These are phyloP conservation scores for Cryptosporidium xiaoi DNA, from an alignment of 169 alveolate genomes.

Conservation along the genomic window DNA sequence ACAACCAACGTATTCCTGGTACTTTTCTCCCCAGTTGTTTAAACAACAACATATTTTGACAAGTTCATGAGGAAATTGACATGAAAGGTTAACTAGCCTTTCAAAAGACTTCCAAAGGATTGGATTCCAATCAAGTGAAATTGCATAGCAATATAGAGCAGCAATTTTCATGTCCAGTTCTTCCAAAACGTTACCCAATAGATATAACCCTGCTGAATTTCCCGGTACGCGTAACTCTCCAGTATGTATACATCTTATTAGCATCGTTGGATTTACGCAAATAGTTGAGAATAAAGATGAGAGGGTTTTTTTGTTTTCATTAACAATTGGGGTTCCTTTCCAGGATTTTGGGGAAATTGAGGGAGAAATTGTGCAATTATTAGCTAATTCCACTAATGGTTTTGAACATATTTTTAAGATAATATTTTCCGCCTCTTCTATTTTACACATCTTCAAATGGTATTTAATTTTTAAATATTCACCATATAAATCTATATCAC, in stretches of 20 bases:
- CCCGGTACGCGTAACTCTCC: constrained; percentile 59
- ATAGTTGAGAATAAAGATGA: constrained; percentile 57
- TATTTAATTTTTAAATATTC: constrained; percentile 49
- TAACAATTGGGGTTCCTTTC: constrained; percentile 70
- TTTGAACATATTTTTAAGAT: constrained; percentile 20
- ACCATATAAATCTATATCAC: constrained; percentile 28
- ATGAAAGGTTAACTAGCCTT: constrained; percentile 34
- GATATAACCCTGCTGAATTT: constrained; percentile 59
- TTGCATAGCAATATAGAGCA: constrained; percentile 68
- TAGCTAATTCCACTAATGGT: constrained; percentile 26
- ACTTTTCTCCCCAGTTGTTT: constrained; percentile 60
- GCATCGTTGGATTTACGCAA: constrained; percentile 50
- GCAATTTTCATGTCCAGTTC: constrained; percentile 48
- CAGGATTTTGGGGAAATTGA: constrained; percentile 70
- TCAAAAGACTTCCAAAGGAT: constrained; percentile 50
- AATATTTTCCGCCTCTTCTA: constrained; percentile 60
- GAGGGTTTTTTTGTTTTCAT: constrained; percentile 39
- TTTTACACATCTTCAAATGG: constrained; percentile 17
- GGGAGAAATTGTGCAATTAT: constrained; percentile 49
- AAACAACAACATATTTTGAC: constrained; percentile 65
- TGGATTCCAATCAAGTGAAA: constrained; percentile 70
- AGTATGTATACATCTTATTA: constrained; percentile 56
- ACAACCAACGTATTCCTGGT: constrained; percentile 21
- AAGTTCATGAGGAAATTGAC: constrained; percentile 64
- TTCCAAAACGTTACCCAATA: constrained; percentile 65